Percentiles rank a stretch among this genome's conserved stretches.
Conservation (phyloP, 1,284 basidiomycete genomes). For the Grifola frondosa region DNA sequence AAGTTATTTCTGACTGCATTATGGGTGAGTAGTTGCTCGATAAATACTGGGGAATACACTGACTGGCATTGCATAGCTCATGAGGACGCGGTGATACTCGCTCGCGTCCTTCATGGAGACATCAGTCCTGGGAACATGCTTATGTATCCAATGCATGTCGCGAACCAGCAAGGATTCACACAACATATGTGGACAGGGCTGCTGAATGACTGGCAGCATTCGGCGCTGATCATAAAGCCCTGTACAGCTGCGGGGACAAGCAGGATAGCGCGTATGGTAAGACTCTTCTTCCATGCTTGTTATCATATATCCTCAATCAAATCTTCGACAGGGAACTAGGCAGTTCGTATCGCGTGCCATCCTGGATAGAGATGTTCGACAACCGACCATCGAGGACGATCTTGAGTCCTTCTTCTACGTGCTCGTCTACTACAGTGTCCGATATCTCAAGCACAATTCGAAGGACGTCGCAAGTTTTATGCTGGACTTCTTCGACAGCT, state of each 20-base stretch:
- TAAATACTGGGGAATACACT: not conserved
- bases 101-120: not conserved
- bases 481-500: conserved; percentile 11
- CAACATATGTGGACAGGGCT: conserved; percentile 4
- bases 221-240: too few species aligned
- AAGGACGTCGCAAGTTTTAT: conserved; percentile 7
- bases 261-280: too few species aligned
- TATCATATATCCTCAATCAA: too few species aligned
- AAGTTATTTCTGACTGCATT: conserved; percentile 1
- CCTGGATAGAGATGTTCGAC: not conserved
- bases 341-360: conserved; percentile 8
- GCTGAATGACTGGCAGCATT: conserved; percentile 14
- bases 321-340: conserved; percentile 9
- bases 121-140: not conserved
- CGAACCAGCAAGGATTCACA: not conserved
- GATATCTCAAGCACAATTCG: conserved; percentile 10
- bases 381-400: conserved; percentile 8
- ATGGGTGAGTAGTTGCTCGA: not conserved
- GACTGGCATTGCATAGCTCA: conserved; percentile 4
- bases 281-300: too few species aligned
- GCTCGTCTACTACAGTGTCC: conserved; percentile 8
- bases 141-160: not conserved
- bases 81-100: not conserved
- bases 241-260: too few species aligned
- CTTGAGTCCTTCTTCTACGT: conserved; percentile 15